Percentiles rank a stretch among this genome's conserved stretches.
These are phyloP conservation scores for Yamadazyma mexicana DNA, from an alignment of 1,139 yeast genomes.

Conservation along the genomic window DNA sequence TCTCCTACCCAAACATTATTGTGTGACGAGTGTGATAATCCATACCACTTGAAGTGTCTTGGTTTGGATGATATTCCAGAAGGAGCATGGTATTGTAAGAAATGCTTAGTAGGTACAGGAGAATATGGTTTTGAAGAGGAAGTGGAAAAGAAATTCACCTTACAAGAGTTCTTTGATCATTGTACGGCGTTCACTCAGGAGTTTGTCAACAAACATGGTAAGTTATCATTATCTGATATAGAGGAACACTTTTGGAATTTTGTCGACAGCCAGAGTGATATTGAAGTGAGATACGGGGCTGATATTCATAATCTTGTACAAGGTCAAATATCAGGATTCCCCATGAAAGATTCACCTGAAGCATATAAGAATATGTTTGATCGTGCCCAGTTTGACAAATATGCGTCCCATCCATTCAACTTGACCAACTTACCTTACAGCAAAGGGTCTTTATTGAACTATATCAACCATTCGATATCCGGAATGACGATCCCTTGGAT, in stretches of 20 bases:
- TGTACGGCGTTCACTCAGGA: conserved; percentile 52
- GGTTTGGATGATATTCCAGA: conserved; percentile 47
- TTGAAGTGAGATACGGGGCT: conserved; percentile 73
- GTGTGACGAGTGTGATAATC: conserved; percentile 74
- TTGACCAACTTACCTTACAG: conserved; percentile 67
- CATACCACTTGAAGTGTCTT: conserved; percentile 67
- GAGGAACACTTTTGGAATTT: conserved; percentile 66
- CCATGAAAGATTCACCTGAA: conserved; percentile 40
- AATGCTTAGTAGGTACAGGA: conserved; percentile 82
- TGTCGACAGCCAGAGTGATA: conserved; percentile 42
- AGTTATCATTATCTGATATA: conserved; percentile 39
- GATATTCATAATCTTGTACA: conserved; percentile 64
- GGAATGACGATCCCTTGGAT: conserved; percentile 89
- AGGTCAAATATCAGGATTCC: conserved; percentile 72
- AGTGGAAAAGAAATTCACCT: conserved; percentile 51
- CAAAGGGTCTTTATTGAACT: conserved; percentile 61
- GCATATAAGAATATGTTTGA: conserved; percentile 16
- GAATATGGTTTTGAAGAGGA: conserved; percentile 89
- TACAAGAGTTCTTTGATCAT: conserved; percentile 58
- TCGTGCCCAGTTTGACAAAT: conserved; percentile 30
- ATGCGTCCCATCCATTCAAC: conserved; percentile 64
- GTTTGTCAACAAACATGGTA: conserved; percentile 31
- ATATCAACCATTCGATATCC: conserved; percentile 60
- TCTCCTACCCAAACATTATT: conserved; percentile 53
- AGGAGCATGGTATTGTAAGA: conserved; percentile 77